phyloP scores from a whole-genome alignment of 179 eudicot genomes.

The Heliamphora pulchella region DNA sequence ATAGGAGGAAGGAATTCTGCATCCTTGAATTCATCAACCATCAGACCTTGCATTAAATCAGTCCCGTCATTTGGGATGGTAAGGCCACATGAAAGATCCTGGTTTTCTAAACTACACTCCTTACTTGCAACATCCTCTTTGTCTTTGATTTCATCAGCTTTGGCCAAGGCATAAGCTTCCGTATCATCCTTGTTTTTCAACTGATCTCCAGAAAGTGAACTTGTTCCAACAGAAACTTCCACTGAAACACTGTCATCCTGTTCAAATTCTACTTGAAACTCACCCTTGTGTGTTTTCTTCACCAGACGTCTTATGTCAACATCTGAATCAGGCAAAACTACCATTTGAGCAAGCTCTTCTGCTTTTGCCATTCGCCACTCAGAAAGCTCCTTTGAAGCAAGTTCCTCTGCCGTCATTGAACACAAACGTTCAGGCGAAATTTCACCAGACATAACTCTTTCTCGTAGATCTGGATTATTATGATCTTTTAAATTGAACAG shows the following conservation, averaged over 20 bases:
- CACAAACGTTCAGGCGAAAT: slow-evolving; percentile 77
- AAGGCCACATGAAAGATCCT: slow-evolving; percentile 41
- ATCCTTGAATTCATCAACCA: slow-evolving; percentile 80
- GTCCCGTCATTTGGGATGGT: slow-evolving; percentile 73
- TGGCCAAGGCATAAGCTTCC: slow-evolving; percentile 19
- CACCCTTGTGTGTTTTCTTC: slow-evolving; percentile 97
- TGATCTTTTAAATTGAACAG: slow-evolving; percentile 87
- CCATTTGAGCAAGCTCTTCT: slow-evolving; percentile 74
- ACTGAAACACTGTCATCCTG: slow-evolving; percentile 46
- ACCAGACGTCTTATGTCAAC: slow-evolving; percentile 76
- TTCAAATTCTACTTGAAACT: slow-evolving; percentile 79
- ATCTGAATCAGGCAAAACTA: slow-evolving; percentile 79
- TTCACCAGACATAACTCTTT: slow-evolving; percentile 80
- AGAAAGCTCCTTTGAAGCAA: slow-evolving; percentile 93
- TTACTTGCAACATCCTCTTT: slow-evolving; percentile 24
- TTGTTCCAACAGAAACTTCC: slow-evolving; percentile 44
- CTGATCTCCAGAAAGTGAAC: slow-evolving; percentile 25
- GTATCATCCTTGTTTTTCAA: slow-evolving; percentile 21
- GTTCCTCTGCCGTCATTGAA: slow-evolving; percentile 94
- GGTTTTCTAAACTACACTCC: slow-evolving; percentile 26
- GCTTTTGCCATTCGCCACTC: slow-evolving; percentile 97
- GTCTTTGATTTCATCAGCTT: slow-evolving; percentile 22
- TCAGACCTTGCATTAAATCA: slow-evolving; percentile 86
- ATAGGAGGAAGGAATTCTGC: slow-evolving; percentile 79
- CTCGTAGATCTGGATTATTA: slow-evolving; percentile 81